Evolutionary conservation across 345 rosid genomes (phyloP).

Genomic region (Atalantia buxifolia): DNA sequence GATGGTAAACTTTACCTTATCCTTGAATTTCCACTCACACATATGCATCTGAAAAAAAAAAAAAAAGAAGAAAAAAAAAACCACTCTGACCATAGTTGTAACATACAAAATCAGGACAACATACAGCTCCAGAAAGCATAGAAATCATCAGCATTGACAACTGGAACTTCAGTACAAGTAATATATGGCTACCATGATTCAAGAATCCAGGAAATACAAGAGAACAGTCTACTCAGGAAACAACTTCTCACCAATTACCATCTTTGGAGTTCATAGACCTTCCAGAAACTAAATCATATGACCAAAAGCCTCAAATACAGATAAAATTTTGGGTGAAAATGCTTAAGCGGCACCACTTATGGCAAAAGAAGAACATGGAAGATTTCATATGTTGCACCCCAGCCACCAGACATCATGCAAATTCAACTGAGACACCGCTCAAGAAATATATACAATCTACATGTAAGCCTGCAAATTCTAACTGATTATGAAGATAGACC

Average conservation of each 20-base stretch:
- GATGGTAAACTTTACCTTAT: too few species aligned
- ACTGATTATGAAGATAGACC: neutral
- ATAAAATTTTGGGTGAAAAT: neutral
- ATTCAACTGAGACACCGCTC: slow-evolving; percentile 1
- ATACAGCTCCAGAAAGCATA: too few species aligned
- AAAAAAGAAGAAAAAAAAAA: too few species aligned
- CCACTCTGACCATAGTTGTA: too few species aligned
- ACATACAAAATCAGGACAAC: too few species aligned
- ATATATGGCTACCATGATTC: too few species aligned
- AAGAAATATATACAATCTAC: neutral
- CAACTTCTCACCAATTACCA: neutral
- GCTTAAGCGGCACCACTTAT: slow-evolving; percentile 8
- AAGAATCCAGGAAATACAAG: neutral
- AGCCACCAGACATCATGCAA: neutral
- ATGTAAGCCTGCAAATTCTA: slow-evolving; percentile 7
- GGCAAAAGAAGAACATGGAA: neutral
- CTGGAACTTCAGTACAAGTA: too few species aligned
- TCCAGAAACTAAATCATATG: neutral
- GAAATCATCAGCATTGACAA: too few species aligned
- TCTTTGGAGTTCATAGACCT: neutral
- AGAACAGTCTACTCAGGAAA: neutral
- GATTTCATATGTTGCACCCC: neutral
- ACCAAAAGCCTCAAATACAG: slow-evolving; percentile 5
- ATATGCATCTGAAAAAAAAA: slow-evolving; percentile 12
- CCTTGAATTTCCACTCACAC: neutral